These are phyloP conservation scores for Nepenthes gracilis DNA, from an alignment of 148 eudicot genomes.

Conservation along the genomic window DNA sequence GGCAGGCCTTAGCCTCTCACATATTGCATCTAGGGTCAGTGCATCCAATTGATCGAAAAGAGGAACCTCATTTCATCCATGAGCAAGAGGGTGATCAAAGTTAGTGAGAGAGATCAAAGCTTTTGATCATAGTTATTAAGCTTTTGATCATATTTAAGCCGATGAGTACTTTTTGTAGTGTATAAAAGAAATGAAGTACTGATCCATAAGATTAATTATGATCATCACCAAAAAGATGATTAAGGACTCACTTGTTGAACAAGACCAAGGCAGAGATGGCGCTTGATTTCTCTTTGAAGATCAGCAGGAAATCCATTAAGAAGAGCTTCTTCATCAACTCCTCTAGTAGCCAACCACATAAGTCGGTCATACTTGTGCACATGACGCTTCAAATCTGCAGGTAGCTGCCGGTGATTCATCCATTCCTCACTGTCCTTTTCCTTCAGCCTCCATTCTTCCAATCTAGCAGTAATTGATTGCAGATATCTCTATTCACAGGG, in stretches of 20 bases:
- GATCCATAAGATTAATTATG: neutral
- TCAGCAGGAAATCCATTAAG: conserved; percentile 48
- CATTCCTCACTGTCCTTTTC: conserved; percentile 57
- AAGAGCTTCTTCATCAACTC: conserved; percentile 55
- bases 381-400: conserved; percentile 35
- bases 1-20: conserved; percentile 11
- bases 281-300: conserved; percentile 63
- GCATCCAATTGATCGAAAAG: conserved; percentile 45
- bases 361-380: conserved; percentile 47
- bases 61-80: conserved; percentile 29
- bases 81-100: neutral
- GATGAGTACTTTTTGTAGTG: neutral
- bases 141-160: neutral
- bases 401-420: conserved; percentile 69
- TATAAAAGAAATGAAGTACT: neutral
- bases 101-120: neutral
- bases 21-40: conserved; percentile 12
- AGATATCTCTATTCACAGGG: conserved; percentile 31
- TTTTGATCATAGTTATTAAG: neutral
- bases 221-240: neutral
- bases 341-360: conserved; percentile 59
- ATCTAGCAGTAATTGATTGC: conserved; percentile 38
- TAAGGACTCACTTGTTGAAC: conserved; percentile 48
- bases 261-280: conserved; percentile 51
- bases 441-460: conserved; percentile 67